Percentiles rank a stretch among this genome's conserved stretches.
Evolutionary conservation across 129 eudicot species (phyloP).

Genomic region (Centaurea solstitialis): DNA sequence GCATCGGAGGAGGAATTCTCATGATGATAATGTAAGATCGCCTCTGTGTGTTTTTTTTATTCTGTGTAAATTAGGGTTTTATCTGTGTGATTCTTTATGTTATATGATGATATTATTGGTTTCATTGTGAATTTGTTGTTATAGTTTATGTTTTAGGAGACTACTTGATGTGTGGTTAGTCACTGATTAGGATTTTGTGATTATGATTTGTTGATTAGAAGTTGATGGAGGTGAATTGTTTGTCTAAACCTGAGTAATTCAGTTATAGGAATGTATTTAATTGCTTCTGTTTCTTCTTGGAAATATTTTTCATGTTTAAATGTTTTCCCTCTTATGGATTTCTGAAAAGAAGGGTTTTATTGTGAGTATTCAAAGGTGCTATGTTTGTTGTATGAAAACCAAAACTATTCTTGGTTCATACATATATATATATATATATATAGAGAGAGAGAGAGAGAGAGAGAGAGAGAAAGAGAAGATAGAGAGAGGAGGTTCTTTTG

Average conservation of each 20-base stretch:
- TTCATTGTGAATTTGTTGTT: background rate
- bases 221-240: background rate
- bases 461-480: too few species aligned
- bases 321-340: background rate
- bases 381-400: background rate
- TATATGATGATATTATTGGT: background rate
- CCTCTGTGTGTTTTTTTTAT: background rate
- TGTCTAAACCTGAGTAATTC: background rate
- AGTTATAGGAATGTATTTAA: background rate
- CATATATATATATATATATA: too few species aligned
- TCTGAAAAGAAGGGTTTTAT: background rate
- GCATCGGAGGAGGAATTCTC: constrained; percentile 12
- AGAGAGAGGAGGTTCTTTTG: too few species aligned
- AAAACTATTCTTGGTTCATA: background rate
- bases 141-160: background rate
- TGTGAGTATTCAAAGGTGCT: background rate
- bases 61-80: constrained; percentile 1
- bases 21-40: constrained; percentile 20
- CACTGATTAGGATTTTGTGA: background rate
- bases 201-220: background rate
- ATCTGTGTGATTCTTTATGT: background rate
- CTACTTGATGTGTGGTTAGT: background rate
- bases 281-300: background rate
- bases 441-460: too few species aligned
- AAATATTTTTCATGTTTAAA: background rate